Percentiles rank a stretch among this genome's conserved stretches.
Evolutionary conservation across 345 rosid species (phyloP).

Genomic region (Microthlaspi erraticum): DNA sequence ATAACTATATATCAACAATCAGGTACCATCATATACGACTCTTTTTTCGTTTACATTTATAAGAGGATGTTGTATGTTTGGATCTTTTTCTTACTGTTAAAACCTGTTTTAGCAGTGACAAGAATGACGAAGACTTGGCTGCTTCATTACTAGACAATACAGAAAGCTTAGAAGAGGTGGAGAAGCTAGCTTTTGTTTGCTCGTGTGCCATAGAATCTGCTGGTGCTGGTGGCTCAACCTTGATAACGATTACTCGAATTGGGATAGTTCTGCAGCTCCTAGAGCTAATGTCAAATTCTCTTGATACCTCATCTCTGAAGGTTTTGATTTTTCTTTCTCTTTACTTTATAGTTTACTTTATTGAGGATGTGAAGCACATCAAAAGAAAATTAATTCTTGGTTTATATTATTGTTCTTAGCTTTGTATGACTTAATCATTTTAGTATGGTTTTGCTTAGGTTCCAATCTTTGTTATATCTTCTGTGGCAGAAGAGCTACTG

Average conservation of each 20-base stretch:
- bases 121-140: slow-evolving; percentile 45
- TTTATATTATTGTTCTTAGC: slow-evolving; percentile 4
- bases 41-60: background rate
- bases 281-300: slow-evolving; percentile 58
- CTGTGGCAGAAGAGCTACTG: slow-evolving; percentile 77
- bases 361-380: background rate
- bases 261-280: slow-evolving; percentile 69
- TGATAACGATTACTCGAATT: slow-evolving; percentile 60
- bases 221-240: slow-evolving; percentile 78
- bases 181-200: slow-evolving; percentile 72
- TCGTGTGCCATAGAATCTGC: slow-evolving; percentile 65
- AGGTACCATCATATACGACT: slow-evolving; percentile 47
- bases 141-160: slow-evolving; percentile 49
- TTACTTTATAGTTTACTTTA: slow-evolving; percentile 4
- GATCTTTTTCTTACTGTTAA: slow-evolving; percentile 8
- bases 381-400: background rate
- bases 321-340: slow-evolving; percentile 40
- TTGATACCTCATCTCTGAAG: slow-evolving; percentile 59
- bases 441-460: slow-evolving; percentile 54
- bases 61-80: slow-evolving; percentile 2
- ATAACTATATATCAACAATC: slow-evolving; percentile 43
- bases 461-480: slow-evolving; percentile 78
- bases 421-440: slow-evolving; percentile 3
- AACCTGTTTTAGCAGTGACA: slow-evolving; percentile 40
- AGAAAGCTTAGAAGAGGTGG: slow-evolving; percentile 64